Evolutionary conservation across 257 asterid genomes (phyloP).

Genomic region (Nemophila menziesii): DNA sequence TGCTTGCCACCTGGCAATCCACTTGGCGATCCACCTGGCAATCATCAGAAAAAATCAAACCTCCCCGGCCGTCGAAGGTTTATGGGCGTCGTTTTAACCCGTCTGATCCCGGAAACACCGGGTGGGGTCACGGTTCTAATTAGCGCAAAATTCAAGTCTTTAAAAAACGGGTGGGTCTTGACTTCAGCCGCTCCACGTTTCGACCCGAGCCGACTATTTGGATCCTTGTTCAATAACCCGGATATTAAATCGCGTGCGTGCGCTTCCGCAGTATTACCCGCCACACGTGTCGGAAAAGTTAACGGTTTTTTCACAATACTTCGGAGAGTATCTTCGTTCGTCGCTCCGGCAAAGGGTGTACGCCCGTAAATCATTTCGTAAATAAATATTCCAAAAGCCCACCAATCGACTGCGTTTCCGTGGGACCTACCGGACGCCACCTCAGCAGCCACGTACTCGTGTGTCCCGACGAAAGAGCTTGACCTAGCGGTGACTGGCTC

Average conservation of each 20-base stretch:
- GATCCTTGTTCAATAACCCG: slow-evolving; percentile 53
- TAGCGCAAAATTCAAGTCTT: slow-evolving; percentile 70
- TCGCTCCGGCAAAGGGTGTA: slow-evolving; percentile 65
- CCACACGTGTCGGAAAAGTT: slow-evolving; percentile 36
- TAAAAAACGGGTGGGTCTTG: slow-evolving; percentile 74
- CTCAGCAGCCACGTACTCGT: slow-evolving; percentile 96
- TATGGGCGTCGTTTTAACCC: slow-evolving; percentile 25
- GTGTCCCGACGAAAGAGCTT: slow-evolving; percentile 81
- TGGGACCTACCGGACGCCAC: slow-evolving; percentile 76
- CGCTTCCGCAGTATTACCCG: slow-evolving; percentile 24
- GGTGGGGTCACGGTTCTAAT: slow-evolving; percentile 64
- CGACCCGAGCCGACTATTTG: slow-evolving; percentile 58
- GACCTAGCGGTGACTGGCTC: slow-evolving; percentile 82
- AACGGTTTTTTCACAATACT: slow-evolving; percentile 37
- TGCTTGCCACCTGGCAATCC: not conserved
- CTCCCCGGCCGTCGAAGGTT: slow-evolving; percentile 15
- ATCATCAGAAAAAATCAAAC: slow-evolving; percentile 38
- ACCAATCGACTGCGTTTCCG: slow-evolving; percentile 91
- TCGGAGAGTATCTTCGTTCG: slow-evolving; percentile 54
- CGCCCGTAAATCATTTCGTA: slow-evolving; percentile 85
- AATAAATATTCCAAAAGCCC: slow-evolving; percentile 75
- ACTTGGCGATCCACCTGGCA: not conserved
- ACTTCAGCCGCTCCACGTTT: slow-evolving; percentile 81
- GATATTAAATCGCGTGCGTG: slow-evolving; percentile 62
- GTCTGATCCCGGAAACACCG: slow-evolving; percentile 14